Conservation (phyloP, 1,284 basidiomycete species). For the Trichosporon faecale region DNA sequence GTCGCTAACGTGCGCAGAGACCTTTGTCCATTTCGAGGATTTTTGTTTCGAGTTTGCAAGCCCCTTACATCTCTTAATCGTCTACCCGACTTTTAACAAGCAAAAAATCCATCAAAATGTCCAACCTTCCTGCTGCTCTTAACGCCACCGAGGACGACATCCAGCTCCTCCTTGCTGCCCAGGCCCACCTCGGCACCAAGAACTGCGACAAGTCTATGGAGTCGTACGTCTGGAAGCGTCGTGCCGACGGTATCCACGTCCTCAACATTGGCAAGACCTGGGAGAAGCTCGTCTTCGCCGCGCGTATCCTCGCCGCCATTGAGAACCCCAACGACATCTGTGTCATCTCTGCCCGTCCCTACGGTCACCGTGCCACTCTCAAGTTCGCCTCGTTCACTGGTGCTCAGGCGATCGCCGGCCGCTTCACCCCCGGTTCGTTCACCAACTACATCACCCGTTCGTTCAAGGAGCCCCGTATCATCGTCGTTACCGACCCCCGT, state of each 20-base stretch:
- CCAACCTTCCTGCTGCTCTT: constrained; percentile 86
- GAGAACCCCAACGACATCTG: constrained; percentile 98
- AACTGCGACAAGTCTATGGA: constrained; percentile 99
- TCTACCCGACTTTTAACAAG: constrained; percentile 18
- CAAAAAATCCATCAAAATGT: constrained; percentile 37
- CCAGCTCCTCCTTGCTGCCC: constrained; percentile 87
- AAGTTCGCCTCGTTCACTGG: constrained; percentile 98
- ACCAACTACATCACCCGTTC: constrained; percentile 99
- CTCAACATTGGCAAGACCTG: constrained; percentile 99
- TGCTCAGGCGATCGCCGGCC: constrained; percentile 96
- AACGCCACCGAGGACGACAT: constrained; percentile 97
- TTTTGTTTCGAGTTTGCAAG: constrained; percentile 49
- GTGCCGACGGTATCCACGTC: constrained; percentile 92
- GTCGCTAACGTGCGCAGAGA: not conserved
- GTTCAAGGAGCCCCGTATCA: constrained; percentile 99
- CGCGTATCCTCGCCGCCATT: constrained; percentile 87
- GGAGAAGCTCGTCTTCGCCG: constrained; percentile 97
- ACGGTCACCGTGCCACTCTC: constrained; percentile 98
- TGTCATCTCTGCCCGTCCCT: constrained; percentile 96
- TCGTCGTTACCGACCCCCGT: constrained; percentile 97
- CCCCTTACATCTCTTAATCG: constrained; percentile 26
- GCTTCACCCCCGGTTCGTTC: constrained; percentile 98
- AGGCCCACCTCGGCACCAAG: constrained; percentile 96
- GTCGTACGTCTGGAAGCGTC: constrained; percentile 95
- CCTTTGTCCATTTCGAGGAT: constrained; percentile 30